phyloP scores from a whole-genome alignment of 257 asterid species.

The Penstemon davidsonii region DNA sequence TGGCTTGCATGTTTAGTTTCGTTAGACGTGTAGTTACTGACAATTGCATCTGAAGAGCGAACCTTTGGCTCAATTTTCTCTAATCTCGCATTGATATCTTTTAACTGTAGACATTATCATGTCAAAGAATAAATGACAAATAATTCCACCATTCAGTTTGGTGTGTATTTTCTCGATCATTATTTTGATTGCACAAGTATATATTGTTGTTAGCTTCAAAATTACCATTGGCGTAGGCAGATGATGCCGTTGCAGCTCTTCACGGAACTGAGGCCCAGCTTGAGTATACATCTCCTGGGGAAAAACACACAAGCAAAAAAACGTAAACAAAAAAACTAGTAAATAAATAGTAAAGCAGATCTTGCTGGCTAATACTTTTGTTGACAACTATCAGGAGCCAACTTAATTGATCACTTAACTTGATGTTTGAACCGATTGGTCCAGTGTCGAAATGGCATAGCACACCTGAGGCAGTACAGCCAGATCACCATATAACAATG shows the following conservation, averaged over 20 bases:
- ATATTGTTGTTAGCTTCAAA: slow-evolving; percentile 9
- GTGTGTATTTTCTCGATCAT: slow-evolving; percentile 21
- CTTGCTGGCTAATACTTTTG: slow-evolving; percentile 11
- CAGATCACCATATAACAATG: neutral
- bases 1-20: slow-evolving; percentile 58
- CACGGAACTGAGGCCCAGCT: slow-evolving; percentile 89
- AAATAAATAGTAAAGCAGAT: slow-evolving; percentile 17
- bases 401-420: neutral
- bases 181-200: slow-evolving; percentile 17
- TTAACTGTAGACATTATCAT: slow-evolving; percentile 59
- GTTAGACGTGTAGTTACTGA: slow-evolving; percentile 50
- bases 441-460: neutral
- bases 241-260: slow-evolving; percentile 87
- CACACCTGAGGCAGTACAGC: neutral
- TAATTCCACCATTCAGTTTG: slow-evolving; percentile 22
- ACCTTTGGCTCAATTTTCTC: slow-evolving; percentile 88
- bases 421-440: neutral
- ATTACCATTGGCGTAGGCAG: slow-evolving; percentile 78
- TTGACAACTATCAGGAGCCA: slow-evolving; percentile 3
- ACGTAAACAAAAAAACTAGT: slow-evolving; percentile 5
- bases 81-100: slow-evolving; percentile 85
- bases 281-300: slow-evolving; percentile 92
- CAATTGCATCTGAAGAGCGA: slow-evolving; percentile 66
- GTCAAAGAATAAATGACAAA: slow-evolving; percentile 33
- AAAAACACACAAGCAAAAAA: slow-evolving; percentile 6